These are phyloP conservation scores for Teratosphaeria pseudoeucalypti DNA, from an alignment of 2,329 filamentous ascomycete genomes.

Conservation along the genomic window DNA sequence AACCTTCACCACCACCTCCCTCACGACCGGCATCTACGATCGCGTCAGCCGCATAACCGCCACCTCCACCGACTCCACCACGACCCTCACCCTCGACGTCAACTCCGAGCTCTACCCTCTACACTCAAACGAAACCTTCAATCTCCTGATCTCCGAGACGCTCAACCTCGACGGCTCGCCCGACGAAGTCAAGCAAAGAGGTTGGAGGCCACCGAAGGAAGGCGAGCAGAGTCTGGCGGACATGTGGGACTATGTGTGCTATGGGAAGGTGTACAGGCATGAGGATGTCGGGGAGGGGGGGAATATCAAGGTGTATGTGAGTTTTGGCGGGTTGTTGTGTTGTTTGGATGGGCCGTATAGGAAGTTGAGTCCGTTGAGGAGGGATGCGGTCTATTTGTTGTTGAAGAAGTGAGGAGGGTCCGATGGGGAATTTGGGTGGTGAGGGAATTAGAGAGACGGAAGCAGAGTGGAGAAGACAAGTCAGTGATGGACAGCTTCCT, in stretches of 20 bases:
- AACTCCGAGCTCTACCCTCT: conserved; percentile 88
- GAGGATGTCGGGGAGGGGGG: conserved; percentile 67
- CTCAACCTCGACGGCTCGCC: conserved; percentile 75
- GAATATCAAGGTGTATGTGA: conserved; percentile 85
- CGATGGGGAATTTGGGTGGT: too few relatives aligned
- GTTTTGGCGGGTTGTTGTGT: conserved; percentile 85
- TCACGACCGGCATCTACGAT: conserved; percentile 87
- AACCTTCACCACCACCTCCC: conserved; percentile 68
- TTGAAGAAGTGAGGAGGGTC: conserved; percentile 62
- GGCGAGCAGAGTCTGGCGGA: conserved; percentile 56
- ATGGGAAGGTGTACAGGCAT: conserved; percentile 82
- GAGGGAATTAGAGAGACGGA: not conserved
- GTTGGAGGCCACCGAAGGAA: conserved; percentile 65
- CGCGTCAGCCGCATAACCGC: conserved; percentile 78
- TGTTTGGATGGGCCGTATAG: conserved; percentile 89
- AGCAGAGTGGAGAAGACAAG: not conserved
- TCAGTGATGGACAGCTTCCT: not conserved
- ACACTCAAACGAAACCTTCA: conserved; percentile 61
- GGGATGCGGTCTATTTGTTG: conserved; percentile 88
- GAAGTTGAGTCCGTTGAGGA: conserved; percentile 82
- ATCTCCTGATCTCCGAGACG: conserved; percentile 73
- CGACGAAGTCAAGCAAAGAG: conserved; percentile 30
- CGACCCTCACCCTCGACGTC: conserved; percentile 77
- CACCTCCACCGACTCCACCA: conserved; percentile 63
- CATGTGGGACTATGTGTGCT: conserved; percentile 78